Conservation (phyloP, 352 stramenopile genomes). For the Globisporangium echinulatum region DNA sequence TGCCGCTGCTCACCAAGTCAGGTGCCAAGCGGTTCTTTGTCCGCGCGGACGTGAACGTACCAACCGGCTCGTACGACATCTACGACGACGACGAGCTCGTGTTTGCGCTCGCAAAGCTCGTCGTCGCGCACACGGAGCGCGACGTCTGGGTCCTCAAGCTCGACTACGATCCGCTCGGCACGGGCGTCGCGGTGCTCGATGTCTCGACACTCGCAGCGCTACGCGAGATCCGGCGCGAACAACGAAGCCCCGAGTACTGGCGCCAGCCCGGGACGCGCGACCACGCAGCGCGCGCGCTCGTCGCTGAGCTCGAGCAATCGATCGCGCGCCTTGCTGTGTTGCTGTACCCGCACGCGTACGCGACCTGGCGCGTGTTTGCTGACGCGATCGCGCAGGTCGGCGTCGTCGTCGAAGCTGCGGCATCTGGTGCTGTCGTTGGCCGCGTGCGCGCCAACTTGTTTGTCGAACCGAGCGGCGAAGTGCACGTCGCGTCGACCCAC, state of each 20-base stretch:
- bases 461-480: conserved; percentile 56
- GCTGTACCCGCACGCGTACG: conserved; percentile 43
- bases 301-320: conserved; percentile 53
- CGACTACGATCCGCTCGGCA: conserved; percentile 68
- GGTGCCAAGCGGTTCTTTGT: conserved; percentile 79
- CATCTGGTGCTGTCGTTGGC: conserved; percentile 32
- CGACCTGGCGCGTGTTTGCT: conserved; percentile 54
- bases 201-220: conserved; percentile 51
- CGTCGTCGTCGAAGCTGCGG: conserved; percentile 67
- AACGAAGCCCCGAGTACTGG: conserved; percentile 60
- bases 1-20: conserved; percentile 68
- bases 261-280: conserved; percentile 58
- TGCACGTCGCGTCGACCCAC: conserved; percentile 68
- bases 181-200: conserved; percentile 61
- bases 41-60: conserved; percentile 81
- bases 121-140: conserved; percentile 77
- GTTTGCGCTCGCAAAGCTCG: conserved; percentile 79
- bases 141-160: conserved; percentile 75
- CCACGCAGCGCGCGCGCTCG: conserved; percentile 40
- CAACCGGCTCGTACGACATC: conserved; percentile 81
- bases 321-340: conserved; percentile 17
- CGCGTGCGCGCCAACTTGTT: conserved; percentile 74
- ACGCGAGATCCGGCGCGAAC: conserved; percentile 54
- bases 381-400: conserved; percentile 58
- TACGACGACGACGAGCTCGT: conserved; percentile 86